Conservation (phyloP, 139 green algal genomes). For the Trebouxia sp. region DNA sequence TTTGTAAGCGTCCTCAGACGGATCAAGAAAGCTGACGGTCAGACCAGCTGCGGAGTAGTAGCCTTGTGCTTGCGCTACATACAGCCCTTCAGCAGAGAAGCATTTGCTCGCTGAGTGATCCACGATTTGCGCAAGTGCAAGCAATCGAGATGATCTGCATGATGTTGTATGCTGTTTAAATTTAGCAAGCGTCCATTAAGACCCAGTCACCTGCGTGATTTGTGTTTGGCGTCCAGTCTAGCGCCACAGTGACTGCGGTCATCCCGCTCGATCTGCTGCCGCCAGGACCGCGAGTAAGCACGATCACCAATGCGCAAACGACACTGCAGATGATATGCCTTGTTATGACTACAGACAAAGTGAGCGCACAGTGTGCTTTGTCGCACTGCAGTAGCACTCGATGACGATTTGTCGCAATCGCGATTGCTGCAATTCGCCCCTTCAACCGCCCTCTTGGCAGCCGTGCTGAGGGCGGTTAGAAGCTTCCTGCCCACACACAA, state of each 20-base stretch:
- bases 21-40: conserved; percentile 57
- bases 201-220: conserved; percentile 60
- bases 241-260: conserved; percentile 54
- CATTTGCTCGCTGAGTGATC: neutral
- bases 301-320: neutral
- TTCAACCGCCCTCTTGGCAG: neutral
- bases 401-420: no score
- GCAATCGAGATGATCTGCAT: no score
- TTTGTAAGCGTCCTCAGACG: conserved; percentile 67
- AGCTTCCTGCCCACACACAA: neutral
- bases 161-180: no score
- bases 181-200: neutral
- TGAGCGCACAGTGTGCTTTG: no score
- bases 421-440: neutral
- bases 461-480: neutral
- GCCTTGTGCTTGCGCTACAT: conserved; percentile 43
- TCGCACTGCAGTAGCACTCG: no score
- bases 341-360: no score
- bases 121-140: no score
- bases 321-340: no score
- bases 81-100: conserved; percentile 46
- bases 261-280: neutral
- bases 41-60: conserved; percentile 50
- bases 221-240: conserved; percentile 88
- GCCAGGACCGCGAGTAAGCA: no score